Conservation (phyloP, 345 rosid genomes). For the Geranium rotundifolium region DNA sequence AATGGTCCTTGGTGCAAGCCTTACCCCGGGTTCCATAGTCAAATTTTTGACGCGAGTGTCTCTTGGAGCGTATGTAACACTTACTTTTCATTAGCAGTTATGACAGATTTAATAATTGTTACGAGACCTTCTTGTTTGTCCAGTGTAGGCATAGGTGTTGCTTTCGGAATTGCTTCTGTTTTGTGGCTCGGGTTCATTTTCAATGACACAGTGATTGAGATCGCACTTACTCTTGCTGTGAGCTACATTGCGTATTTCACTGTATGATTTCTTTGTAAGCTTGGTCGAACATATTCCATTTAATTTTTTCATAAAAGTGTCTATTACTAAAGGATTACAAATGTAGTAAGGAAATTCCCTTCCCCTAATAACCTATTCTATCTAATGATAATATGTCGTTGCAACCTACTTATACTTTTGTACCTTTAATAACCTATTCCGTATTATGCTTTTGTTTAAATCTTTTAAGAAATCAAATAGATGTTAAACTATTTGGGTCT, state of each 20-base stretch:
- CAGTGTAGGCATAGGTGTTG: slow-evolving; percentile 87
- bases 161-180: slow-evolving; percentile 81
- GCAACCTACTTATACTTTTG: background rate
- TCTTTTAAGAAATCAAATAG: background rate
- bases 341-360: too few relatives aligned
- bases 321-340: too few relatives aligned
- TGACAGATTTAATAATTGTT: slow-evolving; percentile 6
- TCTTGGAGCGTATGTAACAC: slow-evolving; percentile 82
- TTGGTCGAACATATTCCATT: background rate
- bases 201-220: slow-evolving; percentile 87
- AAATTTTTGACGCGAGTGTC: slow-evolving; percentile 59
- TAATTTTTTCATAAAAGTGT: too few relatives aligned
- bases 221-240: slow-evolving; percentile 76
- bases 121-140: slow-evolving; percentile 20
- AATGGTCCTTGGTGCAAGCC: slow-evolving; percentile 67
- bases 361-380: too few relatives aligned
- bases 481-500: background rate
- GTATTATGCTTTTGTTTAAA: background rate
- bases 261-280: slow-evolving; percentile 37
- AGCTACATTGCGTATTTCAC: slow-evolving; percentile 87
- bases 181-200: slow-evolving; percentile 91
- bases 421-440: too few relatives aligned
- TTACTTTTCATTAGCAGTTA: slow-evolving; percentile 5
- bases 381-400: background rate
- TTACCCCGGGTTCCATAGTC: slow-evolving; percentile 41